Conservation (phyloP, 768 basidiomycete genomes). For the Boletus sp. region DNA sequence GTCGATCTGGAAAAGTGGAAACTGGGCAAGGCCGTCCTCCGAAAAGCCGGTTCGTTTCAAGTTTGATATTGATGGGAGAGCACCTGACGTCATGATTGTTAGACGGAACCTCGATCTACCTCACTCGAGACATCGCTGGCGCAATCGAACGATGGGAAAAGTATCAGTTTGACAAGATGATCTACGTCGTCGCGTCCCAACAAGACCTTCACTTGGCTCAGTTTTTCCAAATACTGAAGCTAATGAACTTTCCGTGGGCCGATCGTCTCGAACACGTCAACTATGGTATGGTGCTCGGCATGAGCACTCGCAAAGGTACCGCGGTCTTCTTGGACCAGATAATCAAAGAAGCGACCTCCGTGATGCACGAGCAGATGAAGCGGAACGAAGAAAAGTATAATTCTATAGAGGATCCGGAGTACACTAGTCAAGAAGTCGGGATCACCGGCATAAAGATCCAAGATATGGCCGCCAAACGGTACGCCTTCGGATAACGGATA, state of each 20-base stretch:
- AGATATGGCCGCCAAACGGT: constrained; percentile 95
- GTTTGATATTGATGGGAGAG: too few relatives aligned
- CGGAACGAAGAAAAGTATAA: constrained; percentile 92
- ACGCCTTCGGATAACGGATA: constrained; percentile 18
- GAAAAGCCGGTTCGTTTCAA: constrained; percentile 67
- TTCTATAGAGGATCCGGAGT: constrained; percentile 83
- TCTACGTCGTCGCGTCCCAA: constrained; percentile 88
- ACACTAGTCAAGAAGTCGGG: constrained; percentile 77
- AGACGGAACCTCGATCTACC: constrained; percentile 94
- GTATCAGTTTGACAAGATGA: constrained; percentile 90
- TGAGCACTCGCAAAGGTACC: constrained; percentile 92
- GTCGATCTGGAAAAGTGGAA: constrained; percentile 90
- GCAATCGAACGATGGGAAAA: constrained; percentile 91
- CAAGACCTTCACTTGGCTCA: constrained; percentile 88
- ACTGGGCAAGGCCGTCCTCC: constrained; percentile 84
- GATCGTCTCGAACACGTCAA: constrained; percentile 82
- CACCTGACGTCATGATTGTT: not conserved
- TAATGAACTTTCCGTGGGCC: constrained; percentile 92
- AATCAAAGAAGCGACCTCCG: constrained; percentile 78
- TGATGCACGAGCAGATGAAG: constrained; percentile 97
- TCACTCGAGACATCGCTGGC: constrained; percentile 93
- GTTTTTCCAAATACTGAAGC: constrained; percentile 88
- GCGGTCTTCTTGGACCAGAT: constrained; percentile 95
- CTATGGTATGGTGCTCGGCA: constrained; percentile 89
- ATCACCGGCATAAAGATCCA: constrained; percentile 97